Evolutionary conservation across 495 filamentous ascomycete species (phyloP), one percentile per base, ranked within the genome.

Genomic region (Annulohypoxylon nitens): DNA sequence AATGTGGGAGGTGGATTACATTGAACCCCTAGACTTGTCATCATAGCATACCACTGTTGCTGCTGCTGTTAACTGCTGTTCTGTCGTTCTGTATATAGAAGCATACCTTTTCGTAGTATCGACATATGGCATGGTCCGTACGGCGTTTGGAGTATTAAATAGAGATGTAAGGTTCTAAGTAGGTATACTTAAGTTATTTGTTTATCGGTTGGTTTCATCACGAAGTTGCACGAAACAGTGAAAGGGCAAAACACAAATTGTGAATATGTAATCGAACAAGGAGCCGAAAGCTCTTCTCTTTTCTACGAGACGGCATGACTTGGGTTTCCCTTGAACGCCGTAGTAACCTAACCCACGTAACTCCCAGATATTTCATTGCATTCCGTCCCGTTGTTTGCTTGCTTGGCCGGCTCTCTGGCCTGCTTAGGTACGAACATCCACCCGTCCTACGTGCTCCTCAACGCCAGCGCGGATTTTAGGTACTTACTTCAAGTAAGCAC

Each of bases 81-180:
- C 25, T 37, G 11, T 43, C 20, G 41, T 53, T 26, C 37, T 48
- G 58, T 70, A 30, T 65, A 64, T 63, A 67, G 12, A 43, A 14
- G 39, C 60, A 66, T 61, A 64, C 60, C 30, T 69, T 69, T 61
- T 57, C 58, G 47, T 53, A 64, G 62, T 67, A 70, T 68, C 39
- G 62, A 68, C 67, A 64, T 68, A 67, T 64, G 51, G 71, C 62
- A 67, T 70, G 48, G 20, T 59, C 57, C 61, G 61, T 66, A 62
- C 57, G 66, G 72, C 72, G 72, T 75, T 70, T 48, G 67, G 51
- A 34, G 67, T 54, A 63, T 57, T 18, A 67, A 75, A 75, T 60
- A 41, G 36, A 57, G 36, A 57, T 57, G 33, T 57, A 57, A 16
- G 41, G n/a, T 2, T 57, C n/a, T 55, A 18, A 57, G 4, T 43